Evolutionary conservation across 108 stramenopile genomes (phyloP).

Genomic region (Cyclotella kingstonii): DNA sequence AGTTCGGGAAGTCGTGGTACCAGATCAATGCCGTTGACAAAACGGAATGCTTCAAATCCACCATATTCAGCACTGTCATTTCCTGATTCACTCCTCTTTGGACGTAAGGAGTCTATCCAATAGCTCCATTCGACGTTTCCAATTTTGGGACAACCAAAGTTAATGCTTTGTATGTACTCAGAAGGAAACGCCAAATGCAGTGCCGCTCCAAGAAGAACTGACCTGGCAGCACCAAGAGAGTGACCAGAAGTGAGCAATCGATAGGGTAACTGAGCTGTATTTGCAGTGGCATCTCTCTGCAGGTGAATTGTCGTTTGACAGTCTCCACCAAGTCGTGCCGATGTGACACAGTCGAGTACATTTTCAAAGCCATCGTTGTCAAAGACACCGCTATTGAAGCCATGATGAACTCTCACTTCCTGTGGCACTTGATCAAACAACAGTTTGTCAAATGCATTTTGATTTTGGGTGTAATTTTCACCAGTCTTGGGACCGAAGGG

Average conservation of each 20-base stretch:
- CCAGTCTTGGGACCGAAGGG: constrained; percentile 49
- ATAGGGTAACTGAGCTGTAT: too few relatives aligned
- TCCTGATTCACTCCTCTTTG: constrained; percentile 17
- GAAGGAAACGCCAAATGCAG: constrained; percentile 42
- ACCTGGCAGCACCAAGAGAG: constrained; percentile 74
- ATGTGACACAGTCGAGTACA: constrained; percentile 23
- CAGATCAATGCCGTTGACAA: constrained; percentile 72
- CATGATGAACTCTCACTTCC: constrained; percentile 59
- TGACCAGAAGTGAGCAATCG: constrained; percentile 71
- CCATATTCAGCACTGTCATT: constrained; percentile 26
- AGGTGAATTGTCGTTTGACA: constrained; percentile 4
- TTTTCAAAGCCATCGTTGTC: constrained; percentile 25
- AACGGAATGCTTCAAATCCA: constrained; percentile 31
- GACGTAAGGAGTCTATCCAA: constrained; percentile 51
- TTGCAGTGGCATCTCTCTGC: too few relatives aligned
- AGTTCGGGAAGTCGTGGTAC: constrained; percentile 74
- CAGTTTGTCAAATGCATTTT: constrained; percentile 10
- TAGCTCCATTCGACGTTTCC: constrained; percentile 61
- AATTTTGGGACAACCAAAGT: constrained; percentile 80
- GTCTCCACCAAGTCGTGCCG: constrained; percentile 42
- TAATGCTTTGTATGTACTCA: constrained; percentile 50
- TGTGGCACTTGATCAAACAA: constrained; percentile 18
- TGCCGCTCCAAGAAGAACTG: constrained; percentile 67
- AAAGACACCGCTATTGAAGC: constrained; percentile 83
- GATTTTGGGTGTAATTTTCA: background rate